Evolutionary conservation across 257 asterid species (phyloP), one percentile per base, ranked within the genome.

Genomic region (Penstemon barbatus): DNA sequence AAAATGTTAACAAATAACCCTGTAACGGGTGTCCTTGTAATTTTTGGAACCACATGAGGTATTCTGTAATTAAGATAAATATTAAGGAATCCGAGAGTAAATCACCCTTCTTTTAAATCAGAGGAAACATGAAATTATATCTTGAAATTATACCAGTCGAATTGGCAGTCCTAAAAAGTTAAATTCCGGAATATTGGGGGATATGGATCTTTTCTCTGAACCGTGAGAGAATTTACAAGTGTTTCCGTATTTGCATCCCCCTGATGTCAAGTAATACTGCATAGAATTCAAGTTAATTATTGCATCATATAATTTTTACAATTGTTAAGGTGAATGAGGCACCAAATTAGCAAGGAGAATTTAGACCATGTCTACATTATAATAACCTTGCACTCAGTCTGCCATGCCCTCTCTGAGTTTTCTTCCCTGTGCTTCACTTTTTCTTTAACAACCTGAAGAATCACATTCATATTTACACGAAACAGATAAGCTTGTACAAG

Each of bases 161-260:
- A 87, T 72, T 61, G 96, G 98, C 68, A 91, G 69, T 48, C 96
- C 98, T 67, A 86, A 74, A 72, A 84, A 86, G 87, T 91, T 91
- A 46, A 85, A 65, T 74, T 79, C 81, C 37, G 71, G 70, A 48
- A 18, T 51, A 40, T 54, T 46, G 4, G 12, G 83, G 75, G 76
- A 9, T 37, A 68, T 58, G 73, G 79, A 71, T 71, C 60, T 75
- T 65, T 57, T 68, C 61, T 79, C 82, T 70, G 68, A 71, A 62
- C 82, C 84, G 72, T 91, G 98, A 74, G 75, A 77, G 68, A 64
- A 91, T 81, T 75, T 89, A 70, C 98, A 89, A 70, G 78, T 73
- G 43, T 74, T 74, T 48, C 96, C 96, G 75, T 84, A 81, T 73
- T 75, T 87, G 90, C 98, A 91, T 43, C 96, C 98, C 15, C 80